Evolutionary conservation across 768 basidiomycete species (phyloP), one percentile per base, ranked within the genome.

Genomic region (Daedaleopsis nitida): DNA sequence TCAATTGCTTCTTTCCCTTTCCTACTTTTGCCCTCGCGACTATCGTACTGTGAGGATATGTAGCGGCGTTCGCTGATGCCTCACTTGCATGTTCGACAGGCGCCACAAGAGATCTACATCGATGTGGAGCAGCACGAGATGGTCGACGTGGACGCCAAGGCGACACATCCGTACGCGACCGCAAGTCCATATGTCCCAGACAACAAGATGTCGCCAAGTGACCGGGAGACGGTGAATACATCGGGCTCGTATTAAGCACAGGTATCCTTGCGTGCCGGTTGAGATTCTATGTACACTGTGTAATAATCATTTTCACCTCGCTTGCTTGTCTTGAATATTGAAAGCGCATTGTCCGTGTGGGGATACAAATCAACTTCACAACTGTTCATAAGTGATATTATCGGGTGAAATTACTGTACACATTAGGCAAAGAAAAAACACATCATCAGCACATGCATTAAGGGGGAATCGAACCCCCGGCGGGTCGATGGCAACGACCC

Each of bases 381-480:
- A n/a, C n/a, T n/a, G n/a, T n/a, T n/a, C n/a, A n/a, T n/a, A n/a
- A n/a, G n/a, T n/a, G n/a, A n/a, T n/a, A n/a, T n/a, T n/a, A n/a
- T n/a, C n/a, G n/a, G n/a, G n/a, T n/a, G n/a, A n/a, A n/a, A n/a
- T n/a, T n/a, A n/a, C n/a, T n/a, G n/a, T n/a, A n/a, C n/a, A n/a
- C n/a, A n/a, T n/a, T n/a, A n/a, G n/a, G n/a, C n/a, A n/a, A n/a
- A n/a, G n/a, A n/a, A n/a, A n/a, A n/a, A n/a, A n/a, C n/a, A n/a
- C n/a, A n/a, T n/a, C 37, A 38, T 38, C 8, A 38, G 37, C 37
- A 38, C n/a, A n/a, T 87, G 87, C 87, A 88, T 88, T 86, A 88
- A 88, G 86, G 63, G 87, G 86, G 87, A 88, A 89, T 89, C 86
- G 86, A 89, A 89, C 87, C 86, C 86, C 86, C 87, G 87, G 87